Conservation (phyloP, 306 rosid genomes). For the Cajanus cajan region DNA sequence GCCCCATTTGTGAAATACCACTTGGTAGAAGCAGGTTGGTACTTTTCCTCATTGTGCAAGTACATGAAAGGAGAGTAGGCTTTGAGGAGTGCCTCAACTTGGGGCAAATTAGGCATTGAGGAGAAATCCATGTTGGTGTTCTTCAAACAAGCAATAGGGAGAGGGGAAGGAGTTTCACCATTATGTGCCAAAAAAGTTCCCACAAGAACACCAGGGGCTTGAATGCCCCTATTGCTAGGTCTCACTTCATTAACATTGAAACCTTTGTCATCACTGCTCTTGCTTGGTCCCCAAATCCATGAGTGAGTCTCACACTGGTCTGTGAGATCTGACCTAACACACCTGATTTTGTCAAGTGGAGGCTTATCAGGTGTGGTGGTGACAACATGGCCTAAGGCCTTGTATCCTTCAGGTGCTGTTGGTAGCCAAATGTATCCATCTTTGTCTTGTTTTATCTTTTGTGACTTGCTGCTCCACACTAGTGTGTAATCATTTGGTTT, state of each 20-base stretch:
- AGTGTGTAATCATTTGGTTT: conserved; percentile 36
- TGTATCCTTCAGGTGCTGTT: conserved; percentile 36
- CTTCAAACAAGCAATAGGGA: conserved; percentile 38
- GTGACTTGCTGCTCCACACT: conserved; percentile 32
- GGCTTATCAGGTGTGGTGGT: conserved; percentile 33
- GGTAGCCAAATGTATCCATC: conserved; percentile 40
- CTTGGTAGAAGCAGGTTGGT: conserved; percentile 21
- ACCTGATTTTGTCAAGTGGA: conserved; percentile 33
- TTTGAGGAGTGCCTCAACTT: conserved; percentile 30
- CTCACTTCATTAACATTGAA: conserved; percentile 29
- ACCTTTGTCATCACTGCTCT: conserved; percentile 30
- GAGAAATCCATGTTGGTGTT: conserved; percentile 9
- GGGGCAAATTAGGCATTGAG: conserved; percentile 31
- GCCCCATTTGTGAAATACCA: conserved; percentile 43
- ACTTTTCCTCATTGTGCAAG: conserved; percentile 34
- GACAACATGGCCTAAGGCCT: conserved; percentile 35
- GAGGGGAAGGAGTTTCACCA: conserved; percentile 18
- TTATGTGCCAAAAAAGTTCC: conserved; percentile 34
- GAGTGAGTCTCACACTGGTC: conserved; percentile 26
- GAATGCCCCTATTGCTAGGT: conserved; percentile 35
- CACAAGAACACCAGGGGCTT: conserved; percentile 33
- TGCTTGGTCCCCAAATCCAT: conserved; percentile 40
- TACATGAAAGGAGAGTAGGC: conserved; percentile 33
- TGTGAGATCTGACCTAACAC: conserved; percentile 38
- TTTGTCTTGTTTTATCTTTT: conserved; percentile 28